Percentiles rank a stretch among this genome's conserved stretches.
phyloP scores from a whole-genome alignment of 2,329 filamentous ascomycete genomes.

The Penicillium fuscoglaucum region DNA sequence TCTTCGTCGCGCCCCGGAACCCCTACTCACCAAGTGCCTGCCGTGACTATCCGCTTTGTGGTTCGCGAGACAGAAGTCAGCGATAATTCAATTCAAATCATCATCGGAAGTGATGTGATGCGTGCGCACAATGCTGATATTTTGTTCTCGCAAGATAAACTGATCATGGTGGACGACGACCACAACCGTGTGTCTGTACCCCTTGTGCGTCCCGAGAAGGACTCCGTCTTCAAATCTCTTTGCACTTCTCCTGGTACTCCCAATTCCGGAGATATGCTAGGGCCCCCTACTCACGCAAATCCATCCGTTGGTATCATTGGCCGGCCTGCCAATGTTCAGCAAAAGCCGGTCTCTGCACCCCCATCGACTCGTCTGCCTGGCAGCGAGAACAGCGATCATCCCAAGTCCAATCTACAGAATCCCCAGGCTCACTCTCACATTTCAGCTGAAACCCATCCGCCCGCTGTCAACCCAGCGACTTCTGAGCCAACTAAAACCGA shows the following conservation, averaged over 20 bases:
- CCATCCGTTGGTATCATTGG: slow-evolving; percentile 36
- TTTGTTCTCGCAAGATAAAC: slow-evolving; percentile 84
- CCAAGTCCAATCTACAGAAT: slow-evolving; percentile 18
- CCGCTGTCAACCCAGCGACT: slow-evolving; percentile 13
- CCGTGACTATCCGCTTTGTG: slow-evolving; percentile 76
- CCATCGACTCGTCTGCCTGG: slow-evolving; percentile 25
- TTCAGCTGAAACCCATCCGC: slow-evolving; percentile 7
- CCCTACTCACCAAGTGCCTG: slow-evolving; percentile 76
- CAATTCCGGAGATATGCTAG: slow-evolving; percentile 2
- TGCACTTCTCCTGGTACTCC: slow-evolving; percentile 53
- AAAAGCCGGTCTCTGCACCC: slow-evolving; percentile 30
- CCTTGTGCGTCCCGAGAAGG: slow-evolving; percentile 88
- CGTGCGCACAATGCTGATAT: slow-evolving; percentile 86
- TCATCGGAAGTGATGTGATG: slow-evolving; percentile 85
- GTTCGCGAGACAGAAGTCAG: slow-evolving; percentile 58
- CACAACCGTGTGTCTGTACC: slow-evolving; percentile 85
- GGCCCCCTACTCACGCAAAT: slow-evolving; percentile 24
- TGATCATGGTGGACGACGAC: slow-evolving; percentile 84
- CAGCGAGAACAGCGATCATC: slow-evolving; percentile 26
- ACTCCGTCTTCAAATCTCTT: slow-evolving; percentile 74
- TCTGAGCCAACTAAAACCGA: slow-evolving; percentile 31
- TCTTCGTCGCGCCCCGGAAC: slow-evolving; percentile 71
- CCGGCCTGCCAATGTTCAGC: slow-evolving; percentile 26
- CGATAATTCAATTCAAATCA: slow-evolving; percentile 70
- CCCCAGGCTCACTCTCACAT: slow-evolving; percentile 8